Percentiles rank a stretch among this genome's conserved stretches.
Evolutionary conservation across 1,284 basidiomycete species (phyloP).

Genomic region (Golubevia pallescens): DNA sequence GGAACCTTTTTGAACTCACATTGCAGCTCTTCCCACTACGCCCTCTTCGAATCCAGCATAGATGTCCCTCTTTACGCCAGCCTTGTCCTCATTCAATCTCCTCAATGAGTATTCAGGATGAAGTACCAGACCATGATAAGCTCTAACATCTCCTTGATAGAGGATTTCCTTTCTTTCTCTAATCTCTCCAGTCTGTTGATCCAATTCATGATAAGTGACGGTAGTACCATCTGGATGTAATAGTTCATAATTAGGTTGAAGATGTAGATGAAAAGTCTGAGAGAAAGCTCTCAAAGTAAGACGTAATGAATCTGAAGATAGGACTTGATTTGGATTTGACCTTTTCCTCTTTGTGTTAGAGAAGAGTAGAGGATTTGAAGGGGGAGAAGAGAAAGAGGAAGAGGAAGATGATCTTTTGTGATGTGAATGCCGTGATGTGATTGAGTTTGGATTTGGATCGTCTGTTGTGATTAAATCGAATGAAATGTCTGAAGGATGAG

Average conservation of each 20-base stretch:
- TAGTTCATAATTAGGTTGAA: slow-evolving; percentile 40
- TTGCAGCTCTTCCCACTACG: slow-evolving; percentile 42
- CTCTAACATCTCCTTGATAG: slow-evolving; percentile 32
- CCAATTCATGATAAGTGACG: slow-evolving; percentile 25
- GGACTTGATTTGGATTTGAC: not conserved
- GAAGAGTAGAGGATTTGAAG: too few relatives aligned
- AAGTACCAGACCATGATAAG: slow-evolving; percentile 50
- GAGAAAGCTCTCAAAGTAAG: slow-evolving; percentile 44
- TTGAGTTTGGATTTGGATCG: too few relatives aligned
- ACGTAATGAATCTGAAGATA: slow-evolving; percentile 20
- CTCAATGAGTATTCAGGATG: slow-evolving; percentile 24
- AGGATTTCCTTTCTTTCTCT: slow-evolving; percentile 22
- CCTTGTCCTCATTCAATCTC: slow-evolving; percentile 35
- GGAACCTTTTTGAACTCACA: slow-evolving; percentile 19
- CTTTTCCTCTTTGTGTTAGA: too few relatives aligned
- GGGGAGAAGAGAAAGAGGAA: too few relatives aligned
- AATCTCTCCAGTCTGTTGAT: slow-evolving; percentile 23
- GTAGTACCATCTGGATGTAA: slow-evolving; percentile 43
- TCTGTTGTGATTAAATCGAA: too few relatives aligned
- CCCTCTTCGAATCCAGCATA: slow-evolving; percentile 26
- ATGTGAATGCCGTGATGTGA: too few relatives aligned
- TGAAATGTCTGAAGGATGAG: too few relatives aligned
- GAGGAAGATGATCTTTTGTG: too few relatives aligned
- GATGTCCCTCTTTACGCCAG: slow-evolving; percentile 31
- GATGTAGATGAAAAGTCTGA: slow-evolving; percentile 42